Evolutionary conservation across 2,329 filamentous ascomycete species (phyloP).

Genomic region (Nannizzia gypsea): DNA sequence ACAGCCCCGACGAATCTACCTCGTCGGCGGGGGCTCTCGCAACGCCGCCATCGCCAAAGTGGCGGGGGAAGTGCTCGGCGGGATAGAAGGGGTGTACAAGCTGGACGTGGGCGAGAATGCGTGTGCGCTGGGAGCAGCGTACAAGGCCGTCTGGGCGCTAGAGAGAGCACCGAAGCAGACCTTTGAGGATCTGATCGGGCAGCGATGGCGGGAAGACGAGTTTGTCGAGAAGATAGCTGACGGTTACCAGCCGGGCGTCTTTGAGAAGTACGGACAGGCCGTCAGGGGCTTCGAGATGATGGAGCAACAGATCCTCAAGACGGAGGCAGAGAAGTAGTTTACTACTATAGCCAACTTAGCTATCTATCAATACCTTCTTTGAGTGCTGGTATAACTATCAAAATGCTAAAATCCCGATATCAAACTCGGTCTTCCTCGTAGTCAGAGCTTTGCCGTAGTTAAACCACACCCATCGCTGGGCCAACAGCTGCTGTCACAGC

Average conservation of each 20-base stretch:
- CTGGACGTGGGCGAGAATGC: slow-evolving; percentile 92
- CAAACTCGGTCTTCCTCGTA: no score
- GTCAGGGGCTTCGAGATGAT: slow-evolving; percentile 65
- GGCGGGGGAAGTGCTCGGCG: slow-evolving; percentile 78
- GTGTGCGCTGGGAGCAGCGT: slow-evolving; percentile 84
- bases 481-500: no score
- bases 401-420: no score
- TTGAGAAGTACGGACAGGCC: slow-evolving; percentile 65
- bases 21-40: slow-evolving; percentile 81
- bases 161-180: slow-evolving; percentile 57
- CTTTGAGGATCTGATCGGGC: slow-evolving; percentile 78
- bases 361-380: no score
- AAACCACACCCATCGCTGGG: no score
- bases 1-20: slow-evolving; percentile 80
- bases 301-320: slow-evolving; percentile 53
- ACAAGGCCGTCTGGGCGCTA: slow-evolving; percentile 89
- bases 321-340: slow-evolving; percentile 13
- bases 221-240: slow-evolving; percentile 72
- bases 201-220: slow-evolving; percentile 72
- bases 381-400: no score
- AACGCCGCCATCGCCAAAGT: slow-evolving; percentile 82
- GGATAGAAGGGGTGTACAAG: slow-evolving; percentile 78
- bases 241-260: slow-evolving; percentile 64
- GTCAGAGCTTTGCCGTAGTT: no score
- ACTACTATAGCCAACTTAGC: neutral